phyloP scores from a whole-genome alignment of 1,284 basidiomycete genomes.

The Pseudozyma flocculosa region DNA sequence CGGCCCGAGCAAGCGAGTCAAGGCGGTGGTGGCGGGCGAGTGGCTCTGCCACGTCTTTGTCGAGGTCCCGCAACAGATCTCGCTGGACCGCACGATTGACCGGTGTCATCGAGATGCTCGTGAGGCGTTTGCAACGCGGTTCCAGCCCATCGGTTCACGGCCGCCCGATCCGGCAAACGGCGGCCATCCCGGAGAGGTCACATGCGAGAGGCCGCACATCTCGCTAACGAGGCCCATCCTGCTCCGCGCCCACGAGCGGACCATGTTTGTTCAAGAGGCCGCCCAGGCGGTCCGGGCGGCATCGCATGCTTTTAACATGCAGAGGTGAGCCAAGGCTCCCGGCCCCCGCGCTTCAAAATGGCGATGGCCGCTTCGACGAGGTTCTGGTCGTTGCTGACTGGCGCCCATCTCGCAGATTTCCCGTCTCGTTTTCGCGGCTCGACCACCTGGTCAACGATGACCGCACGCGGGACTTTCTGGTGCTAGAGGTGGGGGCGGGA shows the following conservation, averaged over 20 bases:
- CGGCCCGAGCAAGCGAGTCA: neutral
- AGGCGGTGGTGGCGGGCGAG: slow-evolving; percentile 14
- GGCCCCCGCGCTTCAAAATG: too few species aligned
- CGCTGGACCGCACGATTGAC: neutral
- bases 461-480: slow-evolving; percentile 22
- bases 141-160: neutral
- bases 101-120: neutral
- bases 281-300: neutral
- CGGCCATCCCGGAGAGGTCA: too few species aligned
- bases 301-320: neutral
- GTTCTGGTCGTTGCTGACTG: too few species aligned
- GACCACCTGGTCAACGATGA: slow-evolving; percentile 29
- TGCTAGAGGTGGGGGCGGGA: slow-evolving; percentile 26
- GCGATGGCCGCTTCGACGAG: too few species aligned
- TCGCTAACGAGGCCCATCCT: slow-evolving; percentile 39
- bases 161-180: too few species aligned
- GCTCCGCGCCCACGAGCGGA: slow-evolving; percentile 25
- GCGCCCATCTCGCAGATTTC: slow-evolving; percentile 8
- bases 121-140: neutral
- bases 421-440: slow-evolving; percentile 24
- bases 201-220: slow-evolving; percentile 22
- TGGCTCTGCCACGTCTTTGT: slow-evolving; percentile 43
- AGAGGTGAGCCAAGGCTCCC: neutral
- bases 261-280: slow-evolving; percentile 20
- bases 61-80: neutral